Evolutionary conservation across 768 basidiomycete genomes (phyloP).

Genomic region (Boletus rubescentipes): DNA sequence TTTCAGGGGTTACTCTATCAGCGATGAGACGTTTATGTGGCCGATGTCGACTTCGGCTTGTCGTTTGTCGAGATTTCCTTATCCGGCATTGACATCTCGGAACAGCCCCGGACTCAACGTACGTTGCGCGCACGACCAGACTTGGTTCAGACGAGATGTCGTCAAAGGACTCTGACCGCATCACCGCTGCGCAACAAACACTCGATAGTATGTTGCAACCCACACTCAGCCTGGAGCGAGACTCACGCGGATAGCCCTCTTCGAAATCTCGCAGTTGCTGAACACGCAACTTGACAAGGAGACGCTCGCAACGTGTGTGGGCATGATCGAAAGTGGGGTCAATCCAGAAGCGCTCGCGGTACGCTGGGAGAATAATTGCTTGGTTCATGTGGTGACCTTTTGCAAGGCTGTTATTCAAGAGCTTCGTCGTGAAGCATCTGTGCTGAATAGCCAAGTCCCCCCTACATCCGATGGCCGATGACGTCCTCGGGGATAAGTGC

Average conservation of each 20-base stretch:
- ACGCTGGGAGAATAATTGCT: constrained; percentile 30
- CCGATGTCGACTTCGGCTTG: no score
- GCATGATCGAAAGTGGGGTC: constrained; percentile 89
- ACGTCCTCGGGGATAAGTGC: background rate
- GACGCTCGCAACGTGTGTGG: constrained; percentile 87
- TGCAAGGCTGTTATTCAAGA: constrained; percentile 81
- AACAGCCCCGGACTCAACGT: background rate
- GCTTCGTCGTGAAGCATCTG: constrained; percentile 67
- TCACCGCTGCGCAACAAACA: constrained; percentile 65
- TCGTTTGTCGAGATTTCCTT: background rate
- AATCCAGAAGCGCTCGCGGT: constrained; percentile 93
- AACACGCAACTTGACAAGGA: constrained; percentile 89
- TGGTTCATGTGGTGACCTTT: constrained; percentile 4
- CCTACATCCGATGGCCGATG: constrained; percentile 25
- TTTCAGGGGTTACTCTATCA: no score
- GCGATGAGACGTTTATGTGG: no score
- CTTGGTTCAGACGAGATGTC: constrained; percentile 31
- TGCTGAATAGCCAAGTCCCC: constrained; percentile 30
- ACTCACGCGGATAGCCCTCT: constrained; percentile 54
- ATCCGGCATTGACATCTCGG: background rate
- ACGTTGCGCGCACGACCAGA: no score
- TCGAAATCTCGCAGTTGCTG: constrained; percentile 85
- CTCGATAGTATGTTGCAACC: constrained; percentile 56
- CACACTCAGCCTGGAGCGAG: background rate
- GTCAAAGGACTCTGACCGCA: constrained; percentile 56